Conservation (phyloP, 1,284 basidiomycete species). For the Coniophora puteana region DNA sequence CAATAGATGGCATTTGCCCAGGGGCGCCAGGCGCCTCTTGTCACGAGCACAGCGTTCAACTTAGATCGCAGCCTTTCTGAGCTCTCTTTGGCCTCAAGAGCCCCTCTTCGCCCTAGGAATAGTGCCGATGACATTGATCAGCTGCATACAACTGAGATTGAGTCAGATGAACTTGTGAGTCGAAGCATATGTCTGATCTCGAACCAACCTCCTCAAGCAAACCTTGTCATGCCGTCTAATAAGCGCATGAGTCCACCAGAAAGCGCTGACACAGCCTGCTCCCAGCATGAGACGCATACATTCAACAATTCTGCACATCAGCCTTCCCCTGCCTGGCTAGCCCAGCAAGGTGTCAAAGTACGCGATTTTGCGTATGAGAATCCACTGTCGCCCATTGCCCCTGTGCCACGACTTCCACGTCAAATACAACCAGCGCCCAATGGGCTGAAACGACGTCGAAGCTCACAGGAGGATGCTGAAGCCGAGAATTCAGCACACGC, state of each 20-base stretch:
- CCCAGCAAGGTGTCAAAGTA: conserved; percentile 55
- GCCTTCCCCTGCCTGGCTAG: conserved; percentile 35
- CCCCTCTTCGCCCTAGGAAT: too few relatives aligned
- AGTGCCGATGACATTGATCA: too few relatives aligned
- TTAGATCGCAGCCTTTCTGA: too few relatives aligned
- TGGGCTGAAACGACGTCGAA: conserved; percentile 34
- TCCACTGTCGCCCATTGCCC: conserved; percentile 53
- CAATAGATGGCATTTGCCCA: too few relatives aligned
- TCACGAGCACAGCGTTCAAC: too few relatives aligned
- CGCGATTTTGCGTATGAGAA: conserved; percentile 72
- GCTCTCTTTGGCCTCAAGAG: too few relatives aligned
- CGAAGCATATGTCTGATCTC: conserved; percentile 22
- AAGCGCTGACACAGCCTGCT: too few relatives aligned
- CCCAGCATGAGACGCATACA: conserved; percentile 2
- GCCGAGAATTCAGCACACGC: conserved; percentile 14
- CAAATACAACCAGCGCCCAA: conserved; percentile 42
- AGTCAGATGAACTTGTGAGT: too few relatives aligned
- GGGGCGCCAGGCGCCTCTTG: too few relatives aligned
- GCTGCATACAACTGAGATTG: too few relatives aligned
- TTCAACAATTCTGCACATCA: conserved; percentile 22
- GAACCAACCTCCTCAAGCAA: conserved; percentile 26
- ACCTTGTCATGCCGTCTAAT: conserved; percentile 12
- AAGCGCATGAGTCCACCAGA: conserved; percentile 14
- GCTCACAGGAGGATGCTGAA: conserved; percentile 24
- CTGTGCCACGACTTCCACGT: conserved; percentile 37